These are phyloP conservation scores for Fraxinus dipetala DNA, from an alignment of 305 asterid species.

Conservation along the genomic window DNA sequence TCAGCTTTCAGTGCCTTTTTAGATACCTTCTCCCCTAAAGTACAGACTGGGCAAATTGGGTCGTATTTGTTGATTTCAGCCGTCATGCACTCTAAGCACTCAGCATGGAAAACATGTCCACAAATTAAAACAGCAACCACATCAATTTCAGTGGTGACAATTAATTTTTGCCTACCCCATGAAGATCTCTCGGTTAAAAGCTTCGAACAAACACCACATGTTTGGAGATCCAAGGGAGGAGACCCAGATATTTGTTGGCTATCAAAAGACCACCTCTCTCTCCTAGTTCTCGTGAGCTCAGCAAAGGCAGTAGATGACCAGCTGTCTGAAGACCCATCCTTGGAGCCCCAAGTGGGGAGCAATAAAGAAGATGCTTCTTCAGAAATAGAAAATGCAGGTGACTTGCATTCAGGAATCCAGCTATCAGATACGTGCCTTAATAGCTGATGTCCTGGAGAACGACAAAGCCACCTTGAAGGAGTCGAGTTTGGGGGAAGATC, in stretches of 20 bases:
- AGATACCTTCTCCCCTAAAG: conserved; percentile 80
- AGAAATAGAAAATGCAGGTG: conserved; percentile 64
- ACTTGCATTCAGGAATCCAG: conserved; percentile 56
- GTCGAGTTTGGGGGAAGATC: conserved; percentile 59
- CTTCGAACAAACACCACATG: conserved; percentile 79
- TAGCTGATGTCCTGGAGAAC: conserved; percentile 63
- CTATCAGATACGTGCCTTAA: conserved; percentile 66
- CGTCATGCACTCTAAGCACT: conserved; percentile 88
- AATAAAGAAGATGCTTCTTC: conserved; percentile 56
- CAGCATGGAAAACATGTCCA: conserved; percentile 87
- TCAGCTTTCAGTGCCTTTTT: conserved; percentile 76
- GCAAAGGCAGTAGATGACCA: conserved; percentile 73
- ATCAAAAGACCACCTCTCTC: conserved; percentile 93
- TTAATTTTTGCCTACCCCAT: conserved; percentile 59
- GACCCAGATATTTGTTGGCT: conserved; percentile 61
- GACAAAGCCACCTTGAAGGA: conserved; percentile 66
- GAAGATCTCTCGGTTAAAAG: conserved; percentile 61
- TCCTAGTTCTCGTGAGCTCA: conserved; percentile 50
- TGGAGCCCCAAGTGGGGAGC: conserved; percentile 66
- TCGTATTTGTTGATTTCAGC: conserved; percentile 73
- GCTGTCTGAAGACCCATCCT: conserved; percentile 72
- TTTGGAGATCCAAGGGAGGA: conserved; percentile 56
- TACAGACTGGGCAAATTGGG: conserved; percentile 85
- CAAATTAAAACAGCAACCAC: conserved; percentile 81
- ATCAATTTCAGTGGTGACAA: conserved; percentile 61